Evolutionary conservation across 148 eudicot species (phyloP), one percentile per base, ranked within the genome.

Genomic region (Nyssa sinensis): DNA sequence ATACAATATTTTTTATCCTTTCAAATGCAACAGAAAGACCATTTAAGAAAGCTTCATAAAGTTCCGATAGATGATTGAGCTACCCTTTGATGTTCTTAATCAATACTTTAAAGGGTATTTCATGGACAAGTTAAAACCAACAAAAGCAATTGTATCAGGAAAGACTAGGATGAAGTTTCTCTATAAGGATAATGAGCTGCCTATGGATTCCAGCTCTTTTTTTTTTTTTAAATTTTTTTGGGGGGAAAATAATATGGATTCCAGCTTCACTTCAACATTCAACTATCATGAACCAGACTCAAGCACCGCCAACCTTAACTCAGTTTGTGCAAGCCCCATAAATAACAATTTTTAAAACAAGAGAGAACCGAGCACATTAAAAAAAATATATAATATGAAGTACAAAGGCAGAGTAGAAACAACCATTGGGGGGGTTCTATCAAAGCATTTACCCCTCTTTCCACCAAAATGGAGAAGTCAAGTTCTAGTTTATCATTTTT

Each of bases 331-430:
- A 41, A 8, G 0, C 12, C 49, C 49, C 9, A 41, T 41, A 41
- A 7, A 41, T 16, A 11, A 35, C 29, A 66, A 29, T 66, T 47
- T 10, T 30, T 47, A 35, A n/a, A 13, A 55, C 74, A 23, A 47
- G 44, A 47, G 44, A 14, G 34, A 58, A 14, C 55, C 49, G 67
- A 70, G 47, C 44, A n/a, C 70, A 60, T 64, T 57, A 71, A 65
- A 60, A 33, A 53, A 25, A 23, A 23, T 23, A 59, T 17, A 31
- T 49, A n/a, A n/a, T n/a, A n/a, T 24, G 12, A 64, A 16, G 37
- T 44, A 41, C 13, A 67, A 24, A 67, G 17, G 19, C 49, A 41
- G 49, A 41, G 49, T 41, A 41, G 5, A 8, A 14, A 41, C 49
- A 41, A 41, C 12, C 8, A 14, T 41, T 41, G 49, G 12, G 49